Conservation (phyloP, 2,329 filamentous ascomycete genomes). For the Westerdykella ornata region DNA sequence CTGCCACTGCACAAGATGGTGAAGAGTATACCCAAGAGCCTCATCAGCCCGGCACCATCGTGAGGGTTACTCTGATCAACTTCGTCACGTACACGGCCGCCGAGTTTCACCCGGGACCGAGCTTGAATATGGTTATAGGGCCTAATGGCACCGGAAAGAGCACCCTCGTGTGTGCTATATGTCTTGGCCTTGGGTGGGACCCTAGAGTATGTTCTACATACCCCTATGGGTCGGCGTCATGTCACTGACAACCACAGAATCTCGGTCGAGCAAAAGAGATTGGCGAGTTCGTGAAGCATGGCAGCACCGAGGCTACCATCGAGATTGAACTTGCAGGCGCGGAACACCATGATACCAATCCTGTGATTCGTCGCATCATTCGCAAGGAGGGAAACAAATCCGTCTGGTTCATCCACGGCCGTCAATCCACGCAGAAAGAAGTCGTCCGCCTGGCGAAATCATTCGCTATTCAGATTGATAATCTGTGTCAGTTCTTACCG, state of each 20-base stretch:
- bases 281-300: constrained; percentile 90
- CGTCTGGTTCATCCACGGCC: constrained; percentile 70
- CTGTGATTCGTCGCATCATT: constrained; percentile 68
- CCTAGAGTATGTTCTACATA: constrained; percentile 47
- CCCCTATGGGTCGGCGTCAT: not conserved
- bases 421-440: constrained; percentile 52
- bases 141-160: constrained; percentile 99
- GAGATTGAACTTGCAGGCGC: constrained; percentile 81
- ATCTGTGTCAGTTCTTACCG: constrained; percentile 92
- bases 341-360: constrained; percentile 54
- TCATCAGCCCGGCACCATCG: constrained; percentile 69
- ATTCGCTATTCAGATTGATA: constrained; percentile 92
- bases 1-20: not conserved
- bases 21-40: constrained; percentile 12
- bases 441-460: constrained; percentile 61
- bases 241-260: constrained; percentile 43
- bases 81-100: constrained; percentile 94
- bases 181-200: constrained; percentile 79
- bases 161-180: constrained; percentile 93
- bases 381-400: constrained; percentile 74
- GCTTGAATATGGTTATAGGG: constrained; percentile 96
- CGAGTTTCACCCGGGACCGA: constrained; percentile 85
- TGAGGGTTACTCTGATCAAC: constrained; percentile 76
- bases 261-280: constrained; percentile 79
- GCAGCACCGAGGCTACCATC: constrained; percentile 66